Base-by-base conservation (phyloP, 352 stramenopile species). In the Globisporangium recalcitrans region DNA sequence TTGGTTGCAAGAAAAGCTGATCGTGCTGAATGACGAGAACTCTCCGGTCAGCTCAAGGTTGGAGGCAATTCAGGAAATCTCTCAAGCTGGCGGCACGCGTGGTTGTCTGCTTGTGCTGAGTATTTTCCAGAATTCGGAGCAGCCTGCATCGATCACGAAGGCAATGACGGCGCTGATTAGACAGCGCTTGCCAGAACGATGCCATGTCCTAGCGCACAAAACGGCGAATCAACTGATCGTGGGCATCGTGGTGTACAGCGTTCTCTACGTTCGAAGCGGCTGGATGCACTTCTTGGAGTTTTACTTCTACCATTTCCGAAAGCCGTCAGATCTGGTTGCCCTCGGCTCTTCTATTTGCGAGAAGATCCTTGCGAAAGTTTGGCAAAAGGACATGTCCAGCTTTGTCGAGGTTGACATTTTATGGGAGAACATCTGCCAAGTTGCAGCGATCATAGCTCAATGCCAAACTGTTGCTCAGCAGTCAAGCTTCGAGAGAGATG, bases 281-380 rank as follows among this genome's bases (percentile, higher is more conserved):
- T 95, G 86, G 86, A 79, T 92, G 63, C 75, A 92, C 63, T 79
- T 91, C 27, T 60, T 92, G 32, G 85, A 95, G 56, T 78, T 90
- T 63, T 88, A 86, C 66, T 94, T 90, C 59, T 84, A 66, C 42
- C 69, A 87, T 26, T 78, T 66, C 14, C 61, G 66, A 19, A 60
- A 68, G 22, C 69, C 80, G 16, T 74, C 72, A 9, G 69, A 86
- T 36, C 63, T 90, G 34, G 81, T 72, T 40, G 71, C 49, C 26
- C 51, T 90, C 36, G 67, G 64, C 22, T 64, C 67, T 8, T 44
- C 74, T 1, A 78, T 90, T 27, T 77, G 75, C 21, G 75, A 90
- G 10, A 63, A 73, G 59, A 22, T 75, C 14, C 27, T 85, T 4
- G 69, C 60, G 32, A 71, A 77, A 67, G 42, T 78, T 1, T 27